These are phyloP conservation scores for Aspergillus melleus DNA, from an alignment of 2,329 filamentous ascomycete species.

Conservation along the genomic window DNA sequence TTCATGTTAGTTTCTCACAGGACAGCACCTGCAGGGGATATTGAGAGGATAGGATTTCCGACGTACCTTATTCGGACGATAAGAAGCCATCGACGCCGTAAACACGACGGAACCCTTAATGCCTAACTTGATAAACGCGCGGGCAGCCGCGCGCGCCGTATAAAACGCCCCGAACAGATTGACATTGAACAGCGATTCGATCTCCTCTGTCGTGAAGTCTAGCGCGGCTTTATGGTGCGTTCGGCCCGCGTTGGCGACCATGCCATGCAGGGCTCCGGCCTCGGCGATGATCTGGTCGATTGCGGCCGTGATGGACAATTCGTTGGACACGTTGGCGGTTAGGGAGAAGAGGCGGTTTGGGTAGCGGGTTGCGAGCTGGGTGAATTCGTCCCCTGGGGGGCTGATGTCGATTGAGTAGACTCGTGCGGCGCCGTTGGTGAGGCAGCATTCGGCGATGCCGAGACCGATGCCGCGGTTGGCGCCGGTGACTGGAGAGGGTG, in stretches of 20 bases:
- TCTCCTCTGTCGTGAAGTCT: slow-evolving; percentile 52
- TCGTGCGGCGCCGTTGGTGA: slow-evolving; percentile 44
- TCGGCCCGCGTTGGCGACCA: slow-evolving; percentile 53
- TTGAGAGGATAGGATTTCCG: no score
- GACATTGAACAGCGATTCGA: slow-evolving; percentile 46
- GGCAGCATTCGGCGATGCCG: slow-evolving; percentile 50
- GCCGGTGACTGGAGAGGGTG: slow-evolving; percentile 30
- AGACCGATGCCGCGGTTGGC: slow-evolving; percentile 46
- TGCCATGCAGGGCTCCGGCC: slow-evolving; percentile 48
- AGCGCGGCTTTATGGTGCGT: slow-evolving; percentile 55
- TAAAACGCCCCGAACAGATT: slow-evolving; percentile 51
- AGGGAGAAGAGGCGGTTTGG: slow-evolving; percentile 44
- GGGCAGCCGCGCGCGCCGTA: slow-evolving; percentile 43
- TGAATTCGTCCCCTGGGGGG: slow-evolving; percentile 21
- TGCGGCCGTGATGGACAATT: slow-evolving; percentile 46
- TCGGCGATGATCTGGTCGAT: slow-evolving; percentile 48
- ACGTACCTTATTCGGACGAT: slow-evolving; percentile 48
- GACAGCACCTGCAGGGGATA: no score
- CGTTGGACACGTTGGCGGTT: slow-evolving; percentile 50
- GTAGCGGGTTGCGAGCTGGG: slow-evolving; percentile 30
- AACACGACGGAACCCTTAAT: slow-evolving; percentile 50
- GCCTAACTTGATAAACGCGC: slow-evolving; percentile 47
- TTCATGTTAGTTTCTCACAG: no score
- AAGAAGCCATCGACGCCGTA: slow-evolving; percentile 45
- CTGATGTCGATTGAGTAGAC: slow-evolving; percentile 52